phyloP scores from a whole-genome alignment of 2,329 filamentous ascomycete genomes.

The Alternaria viburni region DNA sequence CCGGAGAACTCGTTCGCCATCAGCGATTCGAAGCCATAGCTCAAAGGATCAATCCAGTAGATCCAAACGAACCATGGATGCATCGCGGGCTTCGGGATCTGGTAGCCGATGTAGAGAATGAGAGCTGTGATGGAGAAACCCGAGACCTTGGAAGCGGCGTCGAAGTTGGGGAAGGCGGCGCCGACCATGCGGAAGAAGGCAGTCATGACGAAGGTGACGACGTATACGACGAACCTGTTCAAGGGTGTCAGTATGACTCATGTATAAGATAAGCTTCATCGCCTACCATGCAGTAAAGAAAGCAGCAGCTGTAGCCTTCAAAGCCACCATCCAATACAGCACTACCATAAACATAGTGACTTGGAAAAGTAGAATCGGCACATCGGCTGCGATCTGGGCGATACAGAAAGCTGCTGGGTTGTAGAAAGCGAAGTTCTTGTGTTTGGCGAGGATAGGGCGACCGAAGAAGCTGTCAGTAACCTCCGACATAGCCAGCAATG shows the following conservation, averaged over 20 bases:
- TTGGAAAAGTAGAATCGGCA: slow-evolving; percentile 64
- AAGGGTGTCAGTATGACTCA: background rate
- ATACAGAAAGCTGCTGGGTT: slow-evolving; percentile 78
- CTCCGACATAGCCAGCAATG: slow-evolving; percentile 69
- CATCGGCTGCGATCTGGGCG: slow-evolving; percentile 70
- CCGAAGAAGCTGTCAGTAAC: slow-evolving; percentile 65
- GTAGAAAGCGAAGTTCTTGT: slow-evolving; percentile 83
- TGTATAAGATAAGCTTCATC: slow-evolving; percentile 54
- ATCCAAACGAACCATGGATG: slow-evolving; percentile 59
- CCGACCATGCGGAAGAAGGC: slow-evolving; percentile 82
- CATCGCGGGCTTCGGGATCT: slow-evolving; percentile 56
- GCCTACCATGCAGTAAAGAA: slow-evolving; percentile 86
- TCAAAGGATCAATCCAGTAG: slow-evolving; percentile 78
- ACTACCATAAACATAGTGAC: slow-evolving; percentile 64
- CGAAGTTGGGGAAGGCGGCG: slow-evolving; percentile 67
- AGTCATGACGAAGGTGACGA: slow-evolving; percentile 68
- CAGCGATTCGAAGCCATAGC: slow-evolving; percentile 78
- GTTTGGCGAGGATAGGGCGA: slow-evolving; percentile 85
- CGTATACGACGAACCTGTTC: slow-evolving; percentile 13
- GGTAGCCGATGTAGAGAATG: slow-evolving; percentile 68
- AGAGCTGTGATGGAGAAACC: slow-evolving; percentile 63
- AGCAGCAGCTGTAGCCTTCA: slow-evolving; percentile 71
- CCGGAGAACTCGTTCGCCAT: slow-evolving; percentile 71
- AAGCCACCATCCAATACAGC: slow-evolving; percentile 83
- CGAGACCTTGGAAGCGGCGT: slow-evolving; percentile 63